These are phyloP conservation scores for Schizopora paradoxa DNA, from an alignment of 1,284 basidiomycete species.

Conservation along the genomic window DNA sequence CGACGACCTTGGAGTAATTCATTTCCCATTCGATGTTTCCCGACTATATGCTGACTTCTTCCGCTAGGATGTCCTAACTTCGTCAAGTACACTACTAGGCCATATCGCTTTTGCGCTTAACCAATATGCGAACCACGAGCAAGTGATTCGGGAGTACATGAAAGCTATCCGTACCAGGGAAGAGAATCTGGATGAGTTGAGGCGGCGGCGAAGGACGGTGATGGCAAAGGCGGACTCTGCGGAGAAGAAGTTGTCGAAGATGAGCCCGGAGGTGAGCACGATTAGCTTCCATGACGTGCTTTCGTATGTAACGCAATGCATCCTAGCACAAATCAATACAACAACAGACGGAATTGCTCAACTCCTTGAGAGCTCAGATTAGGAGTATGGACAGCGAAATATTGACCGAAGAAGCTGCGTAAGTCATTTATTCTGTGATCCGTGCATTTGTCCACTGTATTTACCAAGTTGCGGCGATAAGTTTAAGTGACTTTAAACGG, in stretches of 20 bases:
- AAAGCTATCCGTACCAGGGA: slow-evolving; percentile 81
- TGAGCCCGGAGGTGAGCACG: slow-evolving; percentile 64
- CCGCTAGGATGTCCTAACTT: slow-evolving; percentile 68
- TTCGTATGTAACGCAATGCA: not conserved
- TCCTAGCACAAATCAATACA: slow-evolving; percentile 75
- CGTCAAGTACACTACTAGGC: slow-evolving; percentile 65
- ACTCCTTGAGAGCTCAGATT: slow-evolving; percentile 75
- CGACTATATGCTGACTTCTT: slow-evolving; percentile 7
- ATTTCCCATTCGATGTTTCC: slow-evolving; percentile 5
- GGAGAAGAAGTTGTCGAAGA: slow-evolving; percentile 86
- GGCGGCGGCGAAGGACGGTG: slow-evolving; percentile 63
- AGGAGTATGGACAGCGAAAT: slow-evolving; percentile 78
- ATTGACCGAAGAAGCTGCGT: slow-evolving; percentile 68
- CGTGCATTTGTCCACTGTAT: not conserved
- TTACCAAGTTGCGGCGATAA: slow-evolving; percentile 17
- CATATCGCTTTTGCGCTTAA: slow-evolving; percentile 68
- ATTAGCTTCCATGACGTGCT: no score
- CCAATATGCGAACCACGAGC: slow-evolving; percentile 71
- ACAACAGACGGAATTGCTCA: slow-evolving; percentile 72
- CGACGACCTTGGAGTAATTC: slow-evolving; percentile 70
- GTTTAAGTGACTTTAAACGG: slow-evolving; percentile 83
- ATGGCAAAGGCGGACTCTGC: slow-evolving; percentile 77
- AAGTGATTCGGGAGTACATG: slow-evolving; percentile 69
- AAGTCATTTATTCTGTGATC: not conserved
- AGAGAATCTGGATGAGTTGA: slow-evolving; percentile 77